Evolutionary conservation across 306 rosid species (phyloP).

Genomic region (Gillenia trifoliata): DNA sequence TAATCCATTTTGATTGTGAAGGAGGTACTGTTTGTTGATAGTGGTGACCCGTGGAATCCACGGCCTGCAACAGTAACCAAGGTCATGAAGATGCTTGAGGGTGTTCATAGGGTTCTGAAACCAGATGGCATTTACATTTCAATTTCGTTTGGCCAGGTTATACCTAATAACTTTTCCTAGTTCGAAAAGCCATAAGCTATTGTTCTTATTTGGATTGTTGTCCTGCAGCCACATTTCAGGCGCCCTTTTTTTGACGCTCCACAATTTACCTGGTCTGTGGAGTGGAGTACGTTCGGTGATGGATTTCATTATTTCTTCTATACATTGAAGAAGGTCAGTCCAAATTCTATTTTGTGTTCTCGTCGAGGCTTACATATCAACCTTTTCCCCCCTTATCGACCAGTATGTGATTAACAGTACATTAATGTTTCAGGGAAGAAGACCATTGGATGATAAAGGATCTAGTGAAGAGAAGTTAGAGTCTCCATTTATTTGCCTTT

Average conservation of each 20-base stretch:
- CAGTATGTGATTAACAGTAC: conserved; percentile 2
- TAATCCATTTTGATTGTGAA: conserved; percentile 37
- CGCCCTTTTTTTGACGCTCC: conserved; percentile 71
- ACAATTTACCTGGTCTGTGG: conserved; percentile 85
- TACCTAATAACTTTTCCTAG: conserved; percentile 2
- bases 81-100: conserved; percentile 77
- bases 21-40: conserved; percentile 93
- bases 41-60: conserved; percentile 97
- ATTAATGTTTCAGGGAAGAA: conserved; percentile 54
- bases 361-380: conserved; percentile 1
- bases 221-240: conserved; percentile 84
- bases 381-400: background rate
- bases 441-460: conserved; percentile 27
- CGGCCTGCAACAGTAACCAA: conserved; percentile 56
- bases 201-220: conserved; percentile 22
- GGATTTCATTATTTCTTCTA: conserved; percentile 87
- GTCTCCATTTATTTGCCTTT: conserved; percentile 37
- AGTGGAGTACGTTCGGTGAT: conserved; percentile 82
- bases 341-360: background rate
- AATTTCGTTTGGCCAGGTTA: conserved; percentile 92
- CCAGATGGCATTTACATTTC: conserved; percentile 73
- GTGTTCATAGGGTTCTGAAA: conserved; percentile 81
- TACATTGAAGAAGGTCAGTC: conserved; percentile 70
- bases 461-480: conserved; percentile 41
- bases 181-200: background rate